These are phyloP conservation scores for Lactuca saligna DNA, from an alignment of 129 eudicot species.

Conservation along the genomic window DNA sequence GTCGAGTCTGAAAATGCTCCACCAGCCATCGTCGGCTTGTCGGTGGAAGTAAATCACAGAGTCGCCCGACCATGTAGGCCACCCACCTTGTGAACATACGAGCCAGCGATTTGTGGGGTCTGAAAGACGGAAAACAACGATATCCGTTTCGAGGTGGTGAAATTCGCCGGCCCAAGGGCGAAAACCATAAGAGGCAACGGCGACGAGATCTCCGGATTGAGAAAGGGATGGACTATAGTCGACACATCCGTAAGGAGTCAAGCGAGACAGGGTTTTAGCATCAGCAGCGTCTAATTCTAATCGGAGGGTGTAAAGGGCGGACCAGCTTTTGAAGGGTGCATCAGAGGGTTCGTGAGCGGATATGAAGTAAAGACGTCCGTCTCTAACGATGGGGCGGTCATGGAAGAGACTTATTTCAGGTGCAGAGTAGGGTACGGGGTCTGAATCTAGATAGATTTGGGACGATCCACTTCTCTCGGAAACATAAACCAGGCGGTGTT, in stretches of 20 bases:
- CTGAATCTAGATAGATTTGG: constrained; percentile 31
- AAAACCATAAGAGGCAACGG: constrained; percentile 69
- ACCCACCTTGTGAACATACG: constrained; percentile 61
- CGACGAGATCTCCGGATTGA: constrained; percentile 47
- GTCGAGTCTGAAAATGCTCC: constrained; percentile 66
- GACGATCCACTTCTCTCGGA: constrained; percentile 72
- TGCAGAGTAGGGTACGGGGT: constrained; percentile 27
- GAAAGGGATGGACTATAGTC: constrained; percentile 83
- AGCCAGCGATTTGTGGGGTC: constrained; percentile 43
- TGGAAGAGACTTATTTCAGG: constrained; percentile 49
- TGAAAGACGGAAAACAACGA: constrained; percentile 47
- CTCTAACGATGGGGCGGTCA: constrained; percentile 58
- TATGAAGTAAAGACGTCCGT: constrained; percentile 44
- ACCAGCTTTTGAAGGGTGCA: constrained; percentile 63
- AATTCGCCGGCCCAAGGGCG: constrained; percentile 74
- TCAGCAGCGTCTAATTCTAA: neutral
- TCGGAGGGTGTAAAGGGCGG: constrained; percentile 52
- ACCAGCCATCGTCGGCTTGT: constrained; percentile 82
- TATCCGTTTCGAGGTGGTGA: constrained; percentile 57
- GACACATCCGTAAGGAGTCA: constrained; percentile 54
- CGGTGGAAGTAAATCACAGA: constrained; percentile 70
- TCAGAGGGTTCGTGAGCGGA: constrained; percentile 61
- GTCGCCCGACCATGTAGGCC: constrained; percentile 85
- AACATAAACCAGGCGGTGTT: constrained; percentile 41
- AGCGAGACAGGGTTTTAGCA: constrained; percentile 18